These are phyloP conservation scores for Vigna mungo DNA, from an alignment of 306 rosid species.

Conservation along the genomic window DNA sequence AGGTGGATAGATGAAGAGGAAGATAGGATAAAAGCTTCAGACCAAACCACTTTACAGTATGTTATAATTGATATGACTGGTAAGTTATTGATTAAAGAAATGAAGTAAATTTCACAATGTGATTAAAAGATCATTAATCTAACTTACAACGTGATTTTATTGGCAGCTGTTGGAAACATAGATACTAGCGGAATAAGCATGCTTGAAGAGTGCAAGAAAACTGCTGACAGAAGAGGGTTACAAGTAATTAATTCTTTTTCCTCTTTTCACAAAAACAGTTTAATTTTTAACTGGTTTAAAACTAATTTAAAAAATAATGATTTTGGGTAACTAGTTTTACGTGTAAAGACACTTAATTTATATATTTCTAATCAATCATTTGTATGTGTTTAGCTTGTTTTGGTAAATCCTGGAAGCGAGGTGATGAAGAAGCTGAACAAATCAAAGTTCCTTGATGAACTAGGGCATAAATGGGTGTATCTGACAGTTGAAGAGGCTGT, in stretches of 20 bases:
- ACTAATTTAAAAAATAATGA: too few species aligned
- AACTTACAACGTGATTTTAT: constrained; percentile 27
- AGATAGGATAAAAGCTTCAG: constrained; percentile 71
- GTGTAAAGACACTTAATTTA: too few species aligned
- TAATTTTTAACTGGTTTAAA: too few species aligned
- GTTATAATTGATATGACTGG: constrained; percentile 84
- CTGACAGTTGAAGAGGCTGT: constrained; percentile 94
- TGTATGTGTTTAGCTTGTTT: constrained; percentile 59
- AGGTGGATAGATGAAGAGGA: constrained; percentile 98
- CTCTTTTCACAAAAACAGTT: too few species aligned
- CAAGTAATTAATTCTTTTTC: constrained; percentile 50
- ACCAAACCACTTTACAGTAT: constrained; percentile 67
- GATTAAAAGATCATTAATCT: constrained; percentile 13
- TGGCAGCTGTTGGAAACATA: constrained; percentile 86
- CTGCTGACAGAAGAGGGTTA: constrained; percentile 73
- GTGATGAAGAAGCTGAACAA: constrained; percentile 91
- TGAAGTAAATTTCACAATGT: neutral
- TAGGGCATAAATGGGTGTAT: constrained; percentile 84
- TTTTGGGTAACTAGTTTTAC: too few species aligned
- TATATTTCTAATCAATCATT: neutral
- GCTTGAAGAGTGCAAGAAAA: constrained; percentile 88
- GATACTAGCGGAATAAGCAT: constrained; percentile 97
- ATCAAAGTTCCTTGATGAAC: constrained; percentile 65
- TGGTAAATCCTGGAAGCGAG: constrained; percentile 90
- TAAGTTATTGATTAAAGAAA: constrained; percentile 42